Evolutionary conservation across 1,284 basidiomycete species (phyloP).

Genomic region (Cutaneotrichosporon mucoides): DNA sequence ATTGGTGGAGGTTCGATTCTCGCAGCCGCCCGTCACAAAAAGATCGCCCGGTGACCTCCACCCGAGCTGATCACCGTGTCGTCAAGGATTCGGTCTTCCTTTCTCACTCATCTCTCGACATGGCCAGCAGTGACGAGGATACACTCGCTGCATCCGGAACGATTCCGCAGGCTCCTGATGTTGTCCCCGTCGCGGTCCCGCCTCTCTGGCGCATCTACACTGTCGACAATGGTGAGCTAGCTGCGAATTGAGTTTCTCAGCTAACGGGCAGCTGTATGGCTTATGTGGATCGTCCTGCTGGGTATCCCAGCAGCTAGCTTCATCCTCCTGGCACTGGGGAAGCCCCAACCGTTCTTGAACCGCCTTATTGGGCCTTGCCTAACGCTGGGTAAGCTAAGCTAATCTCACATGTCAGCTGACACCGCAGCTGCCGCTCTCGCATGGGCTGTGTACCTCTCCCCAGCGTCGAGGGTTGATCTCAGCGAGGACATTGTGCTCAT

Average conservation of each 20-base stretch:
- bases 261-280: slow-evolving; percentile 1
- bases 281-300: neutral
- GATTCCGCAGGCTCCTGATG: neutral
- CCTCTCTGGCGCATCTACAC: neutral
- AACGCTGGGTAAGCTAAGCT: neutral
- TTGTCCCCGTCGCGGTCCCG: neutral
- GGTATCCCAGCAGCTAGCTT: neutral
- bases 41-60: neutral
- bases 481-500: slow-evolving; percentile 78
- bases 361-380: neutral
- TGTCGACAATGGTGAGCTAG: neutral
- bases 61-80: neutral
- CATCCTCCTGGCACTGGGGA: neutral
- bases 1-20: too few species aligned
- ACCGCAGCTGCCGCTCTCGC: neutral
- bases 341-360: neutral
- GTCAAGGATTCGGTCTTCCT: neutral
- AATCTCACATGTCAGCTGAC: neutral
- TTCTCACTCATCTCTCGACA: neutral
- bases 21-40: too few species aligned
- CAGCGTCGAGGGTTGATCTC: slow-evolving; percentile 47
- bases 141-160: neutral
- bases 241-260: neutral
- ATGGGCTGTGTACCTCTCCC: neutral
- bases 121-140: neutral